These are phyloP conservation scores for Hypoxylon fuscum DNA, from an alignment of 495 filamentous ascomycete genomes.

Conservation along the genomic window DNA sequence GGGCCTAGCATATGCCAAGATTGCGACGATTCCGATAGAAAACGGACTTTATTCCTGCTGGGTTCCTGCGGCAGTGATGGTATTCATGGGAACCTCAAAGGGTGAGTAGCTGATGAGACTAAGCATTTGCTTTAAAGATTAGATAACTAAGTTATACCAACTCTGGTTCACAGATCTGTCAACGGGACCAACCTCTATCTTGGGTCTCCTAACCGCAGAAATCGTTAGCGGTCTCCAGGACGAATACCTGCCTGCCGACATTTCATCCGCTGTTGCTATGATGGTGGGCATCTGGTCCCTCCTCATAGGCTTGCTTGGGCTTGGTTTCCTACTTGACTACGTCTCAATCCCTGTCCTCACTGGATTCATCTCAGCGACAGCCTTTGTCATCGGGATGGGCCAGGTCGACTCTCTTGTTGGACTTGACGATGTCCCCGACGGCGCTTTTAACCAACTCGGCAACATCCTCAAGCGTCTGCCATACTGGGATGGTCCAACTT, in stretches of 20 bases:
- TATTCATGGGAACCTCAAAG: slow-evolving; percentile 65
- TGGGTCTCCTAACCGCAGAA: slow-evolving; percentile 60
- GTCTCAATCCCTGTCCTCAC: slow-evolving; percentile 60
- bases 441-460: slow-evolving; percentile 53
- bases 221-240: slow-evolving; percentile 52
- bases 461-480: slow-evolving; percentile 54
- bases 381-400: slow-evolving; percentile 58
- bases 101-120: slow-evolving; percentile 44
- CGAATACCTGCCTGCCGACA: slow-evolving; percentile 51
- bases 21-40: slow-evolving; percentile 61
- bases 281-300: slow-evolving; percentile 62
- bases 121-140: not conserved
- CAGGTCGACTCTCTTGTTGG: slow-evolving; percentile 58
- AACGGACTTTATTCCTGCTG: slow-evolving; percentile 63
- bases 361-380: slow-evolving; percentile 61
- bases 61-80: slow-evolving; percentile 59
- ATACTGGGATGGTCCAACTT: slow-evolving; percentile 52
- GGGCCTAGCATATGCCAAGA: slow-evolving; percentile 60
- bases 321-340: slow-evolving; percentile 62
- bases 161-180: slow-evolving; percentile 50
- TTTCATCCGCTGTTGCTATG: slow-evolving; percentile 60
- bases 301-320: slow-evolving; percentile 57
- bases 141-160: slow-evolving; percentile 3
- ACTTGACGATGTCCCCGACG: slow-evolving; percentile 49
- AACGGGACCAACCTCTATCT: slow-evolving; percentile 61